Evolutionary conservation across 306 rosid species (phyloP), one percentile per base, ranked within the genome.

Genomic region (Ochetophila trinervis): DNA sequence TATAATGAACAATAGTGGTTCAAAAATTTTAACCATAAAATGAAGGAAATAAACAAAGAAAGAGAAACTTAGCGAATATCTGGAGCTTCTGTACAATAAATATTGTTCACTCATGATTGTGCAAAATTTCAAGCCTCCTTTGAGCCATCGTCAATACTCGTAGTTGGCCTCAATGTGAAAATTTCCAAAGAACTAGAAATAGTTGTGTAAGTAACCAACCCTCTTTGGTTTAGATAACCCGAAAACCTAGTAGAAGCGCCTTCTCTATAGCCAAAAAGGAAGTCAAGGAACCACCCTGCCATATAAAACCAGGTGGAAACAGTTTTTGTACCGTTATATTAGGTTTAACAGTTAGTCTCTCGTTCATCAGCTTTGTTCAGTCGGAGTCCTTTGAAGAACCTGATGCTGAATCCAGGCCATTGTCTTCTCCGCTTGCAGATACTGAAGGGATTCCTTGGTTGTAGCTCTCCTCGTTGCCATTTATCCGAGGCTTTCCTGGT

Each of bases 101-200:
- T 21, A 63, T n/a, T 14, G 60, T 69, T 72, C 78, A 71, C 65
- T 75, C 78, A 78, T 52, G 63, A 71, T 74, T 80, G 82, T 58
- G 82, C 88, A 88, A 89, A 89, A 86, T 69, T 84, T 84, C 65
- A 68, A 79, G 83, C 73, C 75, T 66, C 72, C 45, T 73, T 80
- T 75, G 67, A 67, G 86, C 79, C 76, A 53, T 70, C 44, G 72
- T 71, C 79, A 68, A 67, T 65, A 47, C 57, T 69, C 51, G 59
- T 53, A 81, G 61, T 35, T 59, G 80, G 84, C 71, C 61, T 76
- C 71, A 68, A 70, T 27, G 80, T 67, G 72, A 75, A 61, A 77
- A 76, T 21, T 72, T 65, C 73, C 68, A 69, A 67, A 65, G 52
- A 73, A 76, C 57, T n/a, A 51, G 52, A 57, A 63, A 54, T 53